Base-by-base conservation (phyloP, 768 basidiomycete species). In the Cystofilobasidium ferigula region DNA sequence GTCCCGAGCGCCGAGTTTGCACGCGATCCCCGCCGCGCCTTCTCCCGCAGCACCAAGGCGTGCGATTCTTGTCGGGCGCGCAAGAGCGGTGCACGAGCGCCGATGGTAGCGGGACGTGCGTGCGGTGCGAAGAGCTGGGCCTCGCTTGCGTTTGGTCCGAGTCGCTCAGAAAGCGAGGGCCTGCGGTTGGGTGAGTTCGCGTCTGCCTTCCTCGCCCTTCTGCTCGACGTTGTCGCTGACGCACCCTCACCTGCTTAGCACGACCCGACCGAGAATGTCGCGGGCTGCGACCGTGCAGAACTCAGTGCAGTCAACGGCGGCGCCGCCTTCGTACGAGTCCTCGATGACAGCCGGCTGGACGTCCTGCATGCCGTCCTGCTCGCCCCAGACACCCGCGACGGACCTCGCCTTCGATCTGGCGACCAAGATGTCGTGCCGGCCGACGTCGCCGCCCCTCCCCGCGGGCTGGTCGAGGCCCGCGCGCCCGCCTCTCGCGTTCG, bases 1-100 rank as follows among this genome's bases (percentile, higher is more conserved):
- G 48, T 4, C 48, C n/a, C n/a, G 26, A 24, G 10, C 40, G 28
- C 3, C 48, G 48, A 51, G 48, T 12, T 26, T 30, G 48, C n/a
- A 7, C 9, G 28, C 28, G 51, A 54, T 28, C 14, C 36, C 20
- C 58, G 64, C 3, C 36, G 32, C 2, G 45, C 58, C 2, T 59
- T 66, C 38, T 32, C 38, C 12, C 58, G 64, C 24, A 61, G 45
- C 9, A 61, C 48, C 16, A 45, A 57, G 36, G 64, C 64, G 20
- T 66, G 64, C 53, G 59, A 66, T 24, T 22, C 45, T 3, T 66
- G 64, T 24, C 40, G 58, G 14, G 24, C 58, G 26, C 30, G 64
- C 47, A 66, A 66, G 64, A 66, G 26, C 34, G 58, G 26, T 66
- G 64, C 32, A 35, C 58, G n/a, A 57, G 47, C 34, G 13, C 12